Conservation (phyloP, 257 asterid species). For the Nyctanthes arbortristis region DNA sequence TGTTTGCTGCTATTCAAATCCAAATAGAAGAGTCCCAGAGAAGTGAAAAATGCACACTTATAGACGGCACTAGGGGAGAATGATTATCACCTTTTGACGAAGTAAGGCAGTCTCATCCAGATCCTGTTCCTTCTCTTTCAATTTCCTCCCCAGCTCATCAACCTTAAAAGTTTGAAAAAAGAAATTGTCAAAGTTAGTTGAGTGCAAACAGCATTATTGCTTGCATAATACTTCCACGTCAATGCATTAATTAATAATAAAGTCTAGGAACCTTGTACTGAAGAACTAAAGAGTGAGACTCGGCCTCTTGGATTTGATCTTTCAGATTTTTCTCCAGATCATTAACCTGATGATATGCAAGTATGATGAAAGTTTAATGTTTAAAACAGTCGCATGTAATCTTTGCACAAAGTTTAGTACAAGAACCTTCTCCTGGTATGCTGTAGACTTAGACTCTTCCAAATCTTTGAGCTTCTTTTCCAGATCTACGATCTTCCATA, state of each 20-base stretch:
- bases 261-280: constrained; percentile 57
- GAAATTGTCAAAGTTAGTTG: background rate
- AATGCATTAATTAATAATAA: constrained; percentile 4
- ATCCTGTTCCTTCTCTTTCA: constrained; percentile 54
- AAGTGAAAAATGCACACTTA: background rate
- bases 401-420: background rate
- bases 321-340: constrained; percentile 75
- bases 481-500: constrained; percentile 62
- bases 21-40: background rate
- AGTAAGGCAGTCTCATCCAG: constrained; percentile 41
- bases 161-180: constrained; percentile 44
- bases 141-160: constrained; percentile 58
- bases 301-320: constrained; percentile 57
- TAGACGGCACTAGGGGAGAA: background rate
- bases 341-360: constrained; percentile 62
- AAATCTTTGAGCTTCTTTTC: constrained; percentile 73
- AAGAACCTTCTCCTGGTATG: constrained; percentile 68
- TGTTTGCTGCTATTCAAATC: too few species aligned
- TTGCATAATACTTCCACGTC: background rate
- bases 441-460: constrained; percentile 48
- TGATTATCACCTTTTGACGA: constrained; percentile 51
- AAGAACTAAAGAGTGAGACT: constrained; percentile 51
- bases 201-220: background rate
- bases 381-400: background rate
- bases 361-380: background rate